Base-by-base conservation (phyloP, 2,329 filamentous ascomycete species). In the Shiraia sp. region DNA sequence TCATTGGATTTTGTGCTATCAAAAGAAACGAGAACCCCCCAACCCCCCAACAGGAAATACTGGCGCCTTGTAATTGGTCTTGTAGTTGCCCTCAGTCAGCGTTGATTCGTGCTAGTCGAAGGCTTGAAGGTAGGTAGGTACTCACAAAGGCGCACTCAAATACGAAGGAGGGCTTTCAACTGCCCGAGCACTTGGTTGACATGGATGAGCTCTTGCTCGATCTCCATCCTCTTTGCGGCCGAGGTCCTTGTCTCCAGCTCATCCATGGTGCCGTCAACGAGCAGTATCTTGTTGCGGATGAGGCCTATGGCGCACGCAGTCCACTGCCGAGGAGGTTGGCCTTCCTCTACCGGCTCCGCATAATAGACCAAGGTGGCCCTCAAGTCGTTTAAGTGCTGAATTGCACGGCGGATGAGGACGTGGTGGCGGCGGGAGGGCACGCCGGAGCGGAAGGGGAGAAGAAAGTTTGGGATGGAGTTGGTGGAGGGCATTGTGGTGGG, bases 341-440 rank as follows among this genome's bases (percentile, higher is more conserved):
- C 12, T 6, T 14, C 13, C 16, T 3, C 12, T 3, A 13, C 4
- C 34, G 15, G 4, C 25, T 37, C 34, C 10, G 9, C 4, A 9
- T 29, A 7, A 17, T 26, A 37, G 3, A 4, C 15, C n/a, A 29
- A 9, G 14, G n/a, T n/a, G n/a, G n/a, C n/a, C n/a, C n/a, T n/a
- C n/a, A 37, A 27, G 8, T 37, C 34, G 9, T 4, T 9, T 6
- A 30, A 13, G 28, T 44, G 36, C 24, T 16, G 12, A 10, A 36
- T 30, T 6, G 35, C 38, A 9, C 35, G 41, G 15, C 34, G 34
- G 5, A 42, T 22, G 4, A 42, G 28, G 25, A 49, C 29, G 14
- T 32, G 14, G 27, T 39, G 38, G 35, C 41, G 46, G 17, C 28
- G 35, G 2, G 41, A 42, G 2, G 26, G 38, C 14, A 45, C 35